These are phyloP conservation scores for Kluyveromyces siamensis DNA, from an alignment of 805 yeast species.

Conservation along the genomic window DNA sequence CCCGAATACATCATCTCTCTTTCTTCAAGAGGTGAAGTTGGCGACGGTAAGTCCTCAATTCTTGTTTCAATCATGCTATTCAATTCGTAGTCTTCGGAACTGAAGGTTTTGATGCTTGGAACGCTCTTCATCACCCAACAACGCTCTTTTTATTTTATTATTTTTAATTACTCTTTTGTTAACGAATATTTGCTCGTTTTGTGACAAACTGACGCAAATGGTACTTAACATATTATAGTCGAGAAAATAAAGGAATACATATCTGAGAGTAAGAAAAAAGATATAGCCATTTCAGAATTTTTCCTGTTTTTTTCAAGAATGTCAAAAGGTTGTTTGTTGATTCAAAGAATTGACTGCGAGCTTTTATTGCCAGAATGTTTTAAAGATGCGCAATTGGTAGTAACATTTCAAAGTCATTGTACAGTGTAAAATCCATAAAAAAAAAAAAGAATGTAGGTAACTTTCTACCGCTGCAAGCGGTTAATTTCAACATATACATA, in stretches of 20 bases:
- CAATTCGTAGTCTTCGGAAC: not conserved
- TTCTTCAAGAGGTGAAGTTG: constrained; percentile 1
- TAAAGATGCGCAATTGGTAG: not conserved
- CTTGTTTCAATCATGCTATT: not conserved
- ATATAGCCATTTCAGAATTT: not conserved
- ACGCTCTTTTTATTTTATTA: not conserved
- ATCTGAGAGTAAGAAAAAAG: not conserved
- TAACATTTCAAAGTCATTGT: not conserved
- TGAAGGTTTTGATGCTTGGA: not conserved
- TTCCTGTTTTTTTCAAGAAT: no score
- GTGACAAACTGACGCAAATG: constrained; percentile 3
- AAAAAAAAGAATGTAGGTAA: not conserved
- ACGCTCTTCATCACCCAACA: not conserved
- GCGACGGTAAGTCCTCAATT: constrained; percentile 1
- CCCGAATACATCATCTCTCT: constrained; percentile 2
- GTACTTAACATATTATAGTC: constrained; percentile 1
- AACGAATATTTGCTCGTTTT: not conserved
- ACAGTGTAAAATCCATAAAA: not conserved
- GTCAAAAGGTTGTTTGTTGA: not conserved
- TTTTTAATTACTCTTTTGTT: not conserved
- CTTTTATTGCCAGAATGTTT: not conserved
- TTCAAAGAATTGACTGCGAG: not conserved
- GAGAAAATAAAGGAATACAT: not conserved
- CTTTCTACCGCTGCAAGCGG: not conserved
- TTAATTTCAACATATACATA: not conserved